Percentiles rank a stretch among this genome's conserved stretches.
phyloP scores from a whole-genome alignment of 2,329 filamentous ascomycete genomes.

The Plectosphaerella sp. region DNA sequence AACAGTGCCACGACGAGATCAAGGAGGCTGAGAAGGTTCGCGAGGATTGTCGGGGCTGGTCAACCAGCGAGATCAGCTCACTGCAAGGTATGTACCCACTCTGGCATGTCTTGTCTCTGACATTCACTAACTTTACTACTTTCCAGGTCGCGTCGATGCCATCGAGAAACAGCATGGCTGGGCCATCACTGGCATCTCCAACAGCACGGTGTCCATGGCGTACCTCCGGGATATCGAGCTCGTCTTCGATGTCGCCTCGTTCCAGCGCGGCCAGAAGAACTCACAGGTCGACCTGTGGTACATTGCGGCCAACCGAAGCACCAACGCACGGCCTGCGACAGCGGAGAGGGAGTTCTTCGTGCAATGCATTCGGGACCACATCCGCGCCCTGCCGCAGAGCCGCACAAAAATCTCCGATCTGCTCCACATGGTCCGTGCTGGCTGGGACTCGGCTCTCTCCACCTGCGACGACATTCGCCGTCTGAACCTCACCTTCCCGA shows the following conservation, averaged over 20 bases:
- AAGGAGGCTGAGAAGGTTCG: conserved; percentile 75
- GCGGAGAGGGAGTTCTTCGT: conserved; percentile 72
- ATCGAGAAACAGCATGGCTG: conserved; percentile 67
- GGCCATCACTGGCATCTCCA: conserved; percentile 62
- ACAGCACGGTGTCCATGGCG: conserved; percentile 64
- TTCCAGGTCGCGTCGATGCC: conserved; percentile 57
- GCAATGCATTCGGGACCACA: conserved; percentile 63
- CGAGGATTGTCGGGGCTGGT: conserved; percentile 89
- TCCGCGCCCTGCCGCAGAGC: conserved; percentile 57
- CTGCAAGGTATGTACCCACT: conserved; percentile 60
- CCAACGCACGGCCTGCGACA: conserved; percentile 50
- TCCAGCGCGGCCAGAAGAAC: conserved; percentile 42
- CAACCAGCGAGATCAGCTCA: conserved; percentile 69
- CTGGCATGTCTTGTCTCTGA: background rate
- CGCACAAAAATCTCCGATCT: conserved; percentile 53
- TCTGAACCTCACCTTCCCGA: conserved; percentile 61
- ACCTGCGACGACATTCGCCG: conserved; percentile 58
- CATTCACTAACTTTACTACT: conserved; percentile 25
- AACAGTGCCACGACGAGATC: conserved; percentile 68
- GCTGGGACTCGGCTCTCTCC: conserved; percentile 61
- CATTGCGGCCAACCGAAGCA: conserved; percentile 53
- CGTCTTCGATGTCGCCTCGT: conserved; percentile 63
- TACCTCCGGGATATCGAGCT: conserved; percentile 70
- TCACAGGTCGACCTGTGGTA: conserved; percentile 66
- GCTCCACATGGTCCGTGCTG: conserved; percentile 52